A percentile compares a stretch with the other conserved stretches of the same genome.
Conservation (phyloP, 306 rosid species). For the Canavalia ensiformis region DNA sequence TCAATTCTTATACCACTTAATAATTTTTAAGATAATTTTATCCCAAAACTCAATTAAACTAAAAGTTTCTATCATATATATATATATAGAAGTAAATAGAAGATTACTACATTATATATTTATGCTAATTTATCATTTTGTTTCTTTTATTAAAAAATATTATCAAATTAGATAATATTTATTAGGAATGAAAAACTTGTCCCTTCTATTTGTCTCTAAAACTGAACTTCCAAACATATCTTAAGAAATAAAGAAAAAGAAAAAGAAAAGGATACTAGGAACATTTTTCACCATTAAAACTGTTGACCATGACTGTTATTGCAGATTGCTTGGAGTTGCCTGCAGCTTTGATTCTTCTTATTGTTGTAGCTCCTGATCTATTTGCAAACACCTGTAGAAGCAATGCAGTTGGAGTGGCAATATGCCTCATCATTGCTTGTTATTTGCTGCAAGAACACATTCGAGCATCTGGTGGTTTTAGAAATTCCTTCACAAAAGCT, state of each 20-base stretch:
- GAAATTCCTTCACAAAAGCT: constrained; percentile 83
- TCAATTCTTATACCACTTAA: too few species aligned
- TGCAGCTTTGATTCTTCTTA: constrained; percentile 71
- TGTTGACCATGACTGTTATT: constrained; percentile 29
- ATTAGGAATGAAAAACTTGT: too few species aligned
- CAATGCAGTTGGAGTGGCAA: constrained; percentile 61
- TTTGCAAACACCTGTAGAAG: constrained; percentile 62
- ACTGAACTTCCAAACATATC: too few species aligned
- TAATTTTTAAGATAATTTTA: too few species aligned
- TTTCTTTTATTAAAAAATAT: too few species aligned
- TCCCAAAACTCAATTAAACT: too few species aligned
- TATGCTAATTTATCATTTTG: too few species aligned
- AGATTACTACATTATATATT: too few species aligned
- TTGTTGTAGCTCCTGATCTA: constrained; percentile 78
- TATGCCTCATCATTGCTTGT: constrained; percentile 78
- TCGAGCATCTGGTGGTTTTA: constrained; percentile 92
- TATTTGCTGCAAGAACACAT: constrained; percentile 96
- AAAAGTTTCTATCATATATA: too few species aligned
- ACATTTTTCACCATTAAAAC: neutral
- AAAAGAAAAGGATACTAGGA: neutral
- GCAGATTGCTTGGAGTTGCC: constrained; percentile 95
- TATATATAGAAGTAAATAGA: too few species aligned
- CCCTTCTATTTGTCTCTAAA: too few species aligned
- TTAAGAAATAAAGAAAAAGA: neutral
- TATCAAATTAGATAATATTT: too few species aligned